phyloP scores from a whole-genome alignment of 1,284 basidiomycete species.

The Apiotrichum montevideense region DNA sequence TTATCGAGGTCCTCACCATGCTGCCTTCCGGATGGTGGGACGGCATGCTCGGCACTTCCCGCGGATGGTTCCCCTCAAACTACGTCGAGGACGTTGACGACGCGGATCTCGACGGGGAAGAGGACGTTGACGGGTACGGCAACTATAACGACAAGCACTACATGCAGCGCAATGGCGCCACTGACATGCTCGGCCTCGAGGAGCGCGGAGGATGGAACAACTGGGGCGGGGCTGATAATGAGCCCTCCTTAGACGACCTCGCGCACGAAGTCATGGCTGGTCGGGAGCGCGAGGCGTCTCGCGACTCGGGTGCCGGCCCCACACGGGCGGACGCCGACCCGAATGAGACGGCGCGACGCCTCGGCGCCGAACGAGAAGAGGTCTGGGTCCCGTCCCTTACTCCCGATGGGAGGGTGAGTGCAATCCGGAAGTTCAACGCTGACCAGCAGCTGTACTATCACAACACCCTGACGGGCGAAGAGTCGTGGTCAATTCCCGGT shows the following conservation, averaged over 20 bases:
- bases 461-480: constrained; percentile 83
- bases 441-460: constrained; percentile 75
- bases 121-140: constrained; percentile 1
- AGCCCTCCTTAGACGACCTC: constrained; percentile 28
- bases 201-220: constrained; percentile 22
- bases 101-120: constrained; percentile 66
- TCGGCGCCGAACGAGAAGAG: constrained; percentile 15
- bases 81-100: constrained; percentile 77
- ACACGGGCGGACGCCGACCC: constrained; percentile 1
- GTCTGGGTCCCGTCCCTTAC: constrained; percentile 49
- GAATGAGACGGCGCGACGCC: constrained; percentile 10
- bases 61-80: constrained; percentile 98
- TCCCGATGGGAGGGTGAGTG: constrained; percentile 46
- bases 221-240: constrained; percentile 14
- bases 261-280: constrained; percentile 34
- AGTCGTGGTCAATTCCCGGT: constrained; percentile 73
- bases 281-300: neutral
- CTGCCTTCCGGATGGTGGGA: constrained; percentile 99
- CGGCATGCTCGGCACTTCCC: constrained; percentile 76
- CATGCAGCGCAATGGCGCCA: constrained; percentile 5
- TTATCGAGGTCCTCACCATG: constrained; percentile 89
- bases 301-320: neutral
- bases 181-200: constrained; percentile 26
- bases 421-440: constrained; percentile 1
- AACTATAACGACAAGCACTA: constrained; percentile 3